Base-by-base conservation (phyloP, 768 basidiomycete species). In the Dacryopinax primogenitus region DNA sequence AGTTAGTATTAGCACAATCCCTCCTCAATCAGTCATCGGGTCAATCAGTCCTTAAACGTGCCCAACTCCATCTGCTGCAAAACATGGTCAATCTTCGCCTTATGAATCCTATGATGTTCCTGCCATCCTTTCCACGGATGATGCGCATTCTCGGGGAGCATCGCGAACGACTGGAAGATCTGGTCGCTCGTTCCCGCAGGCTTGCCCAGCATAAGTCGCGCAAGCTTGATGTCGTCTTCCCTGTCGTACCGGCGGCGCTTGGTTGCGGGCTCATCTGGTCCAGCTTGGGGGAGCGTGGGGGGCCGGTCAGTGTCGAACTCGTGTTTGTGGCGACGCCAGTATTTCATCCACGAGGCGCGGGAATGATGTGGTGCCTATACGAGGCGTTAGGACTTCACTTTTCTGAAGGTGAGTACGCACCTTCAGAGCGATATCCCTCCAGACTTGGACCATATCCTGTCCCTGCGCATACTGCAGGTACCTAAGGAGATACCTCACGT, bases 51-150 rank as follows among this genome's bases (percentile, higher is more conserved):
- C 51, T 58, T 58, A 21, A 58, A 58, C 51, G 32, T 30, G 26
- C 88, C 88, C 33, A 79, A 78, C 12, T 72, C 71, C 21, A 92
- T 72, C 68, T 81, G 79, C 66, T 83, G 77, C 44, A 89, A 86
- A 39, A 88, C 80, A 74, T 90, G 85, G 70, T 91, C 90, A 67
- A 92, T 90, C 72, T 88, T 90, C 13, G 83, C 80, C 72, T 91
- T 92, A 73, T 92, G 90, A 70, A 91, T 90, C 44, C 90, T 83
- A 72, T 91, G 86, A 72, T 92, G 90, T 70, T 92, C 90, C 73
- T 92, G 90, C 90, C 90, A 92, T 15, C 90, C 90, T 73, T 92
- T 92, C 90, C 90, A 92, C 1, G 90, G 90, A 77, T 92, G 90
- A 72, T 91, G 88, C 1, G 89, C 83, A 73, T 91, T 81, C 90